These are phyloP conservation scores for Paramyrothecium sp. DNA, from an alignment of 2,329 filamentous ascomycete species.

Conservation along the genomic window DNA sequence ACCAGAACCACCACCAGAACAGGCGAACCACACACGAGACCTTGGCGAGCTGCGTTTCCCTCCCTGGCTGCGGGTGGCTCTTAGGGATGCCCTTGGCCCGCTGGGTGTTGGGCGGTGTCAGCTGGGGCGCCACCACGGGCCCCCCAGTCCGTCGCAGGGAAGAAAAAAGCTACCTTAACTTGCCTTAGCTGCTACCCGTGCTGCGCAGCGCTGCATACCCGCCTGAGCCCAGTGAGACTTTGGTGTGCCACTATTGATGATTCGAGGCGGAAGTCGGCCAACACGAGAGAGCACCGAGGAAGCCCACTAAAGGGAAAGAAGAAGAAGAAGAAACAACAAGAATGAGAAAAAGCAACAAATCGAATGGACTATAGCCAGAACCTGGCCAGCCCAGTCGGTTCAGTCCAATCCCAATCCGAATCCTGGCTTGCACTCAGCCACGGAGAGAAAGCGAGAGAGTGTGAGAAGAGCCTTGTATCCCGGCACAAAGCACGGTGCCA, in stretches of 20 bases:
- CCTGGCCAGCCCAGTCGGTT: too few relatives aligned
- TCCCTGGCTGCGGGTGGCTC: not conserved
- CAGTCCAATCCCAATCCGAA: not conserved
- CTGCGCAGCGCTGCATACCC: not conserved
- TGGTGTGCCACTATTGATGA: not conserved
- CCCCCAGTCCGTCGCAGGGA: constrained; percentile 1
- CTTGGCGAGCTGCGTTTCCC: not conserved
- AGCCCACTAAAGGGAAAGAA: not conserved
- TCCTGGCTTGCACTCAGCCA: not conserved
- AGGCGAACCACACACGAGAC: not conserved
- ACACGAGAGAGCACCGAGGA: not conserved
- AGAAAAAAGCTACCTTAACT: not conserved
- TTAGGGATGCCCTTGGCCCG: not conserved
- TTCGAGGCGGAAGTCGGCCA: not conserved
- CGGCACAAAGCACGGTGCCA: not conserved
- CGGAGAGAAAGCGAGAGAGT: not conserved
- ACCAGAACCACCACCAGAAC: not conserved
- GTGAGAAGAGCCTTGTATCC: not conserved
- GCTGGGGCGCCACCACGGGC: constrained; percentile 2
- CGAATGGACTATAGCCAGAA: too few relatives aligned
- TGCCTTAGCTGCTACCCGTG: not conserved
- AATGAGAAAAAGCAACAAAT: not conserved
- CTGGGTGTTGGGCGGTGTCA: not conserved
- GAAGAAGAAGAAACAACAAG: not conserved
- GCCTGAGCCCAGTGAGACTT: not conserved